These are phyloP conservation scores for Colletotrichum shisoi DNA, from an alignment of 2,329 filamentous ascomycete genomes.

Conservation along the genomic window DNA sequence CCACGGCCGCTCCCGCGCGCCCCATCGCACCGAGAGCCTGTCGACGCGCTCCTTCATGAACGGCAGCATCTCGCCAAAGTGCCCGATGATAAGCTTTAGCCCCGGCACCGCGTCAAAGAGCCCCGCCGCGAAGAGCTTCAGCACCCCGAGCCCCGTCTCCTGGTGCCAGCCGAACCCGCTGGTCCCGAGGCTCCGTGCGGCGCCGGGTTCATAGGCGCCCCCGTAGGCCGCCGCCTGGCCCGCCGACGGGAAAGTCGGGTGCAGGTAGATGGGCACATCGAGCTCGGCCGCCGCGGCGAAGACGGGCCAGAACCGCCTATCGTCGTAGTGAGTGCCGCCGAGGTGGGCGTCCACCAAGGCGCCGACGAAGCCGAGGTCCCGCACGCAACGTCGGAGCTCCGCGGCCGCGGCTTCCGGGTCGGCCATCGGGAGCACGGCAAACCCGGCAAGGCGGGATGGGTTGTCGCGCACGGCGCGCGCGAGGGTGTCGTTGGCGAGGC, in stretches of 20 bases:
- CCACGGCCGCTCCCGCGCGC: conserved; percentile 50
- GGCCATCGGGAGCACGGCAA: conserved; percentile 54
- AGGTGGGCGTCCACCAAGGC: conserved; percentile 68
- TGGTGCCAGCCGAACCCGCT: conserved; percentile 61
- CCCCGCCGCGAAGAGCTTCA: conserved; percentile 23
- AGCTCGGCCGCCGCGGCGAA: conserved; percentile 66
- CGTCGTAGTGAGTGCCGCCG: conserved; percentile 64
- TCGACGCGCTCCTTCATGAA: conserved; percentile 61
- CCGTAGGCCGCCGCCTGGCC: conserved; percentile 43
- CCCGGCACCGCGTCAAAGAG: conserved; percentile 27
- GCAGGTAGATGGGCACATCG: conserved; percentile 70
- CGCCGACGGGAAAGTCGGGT: conserved; percentile 56
- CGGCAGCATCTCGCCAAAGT: conserved; percentile 53
- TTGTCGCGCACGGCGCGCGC: conserved; percentile 36
- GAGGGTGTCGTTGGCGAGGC: conserved; percentile 43
- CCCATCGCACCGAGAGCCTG: conserved; percentile 44
- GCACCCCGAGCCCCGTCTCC: conserved; percentile 52
- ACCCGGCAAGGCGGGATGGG: conserved; percentile 6
- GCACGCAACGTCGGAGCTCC: conserved; percentile 63
- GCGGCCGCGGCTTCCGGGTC: conserved; percentile 58
- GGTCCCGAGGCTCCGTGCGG: conserved; percentile 49
- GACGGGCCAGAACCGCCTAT: conserved; percentile 69
- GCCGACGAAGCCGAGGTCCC: conserved; percentile 66
- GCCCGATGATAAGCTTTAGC: conserved; percentile 25
- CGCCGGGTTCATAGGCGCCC: conserved; percentile 44